Evolutionary conservation across 176 grass and related monocot genomes (phyloP).

Genomic region (Cenchrus fungigraminus): DNA sequence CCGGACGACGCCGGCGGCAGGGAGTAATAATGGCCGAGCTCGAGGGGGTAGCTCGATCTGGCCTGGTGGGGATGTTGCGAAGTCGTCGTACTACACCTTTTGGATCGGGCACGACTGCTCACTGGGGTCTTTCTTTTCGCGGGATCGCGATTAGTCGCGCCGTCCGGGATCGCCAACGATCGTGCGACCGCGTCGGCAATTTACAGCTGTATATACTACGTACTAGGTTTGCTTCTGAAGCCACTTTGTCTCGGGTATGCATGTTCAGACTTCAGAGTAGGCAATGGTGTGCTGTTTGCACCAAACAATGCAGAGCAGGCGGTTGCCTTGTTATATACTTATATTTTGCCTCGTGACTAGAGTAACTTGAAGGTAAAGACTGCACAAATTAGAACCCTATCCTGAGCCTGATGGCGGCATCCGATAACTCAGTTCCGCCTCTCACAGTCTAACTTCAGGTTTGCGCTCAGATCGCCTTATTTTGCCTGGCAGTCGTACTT

Average conservation of each 20-base stretch:
- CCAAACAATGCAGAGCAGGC: background rate
- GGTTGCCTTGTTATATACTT: background rate
- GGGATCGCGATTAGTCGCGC: constrained; percentile 12
- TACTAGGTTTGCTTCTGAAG: background rate
- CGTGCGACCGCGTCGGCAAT: background rate
- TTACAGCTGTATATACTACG: background rate
- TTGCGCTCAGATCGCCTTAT: too few species aligned
- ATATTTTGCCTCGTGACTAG: background rate
- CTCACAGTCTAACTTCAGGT: too few species aligned
- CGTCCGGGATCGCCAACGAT: background rate
- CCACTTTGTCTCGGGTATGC: background rate
- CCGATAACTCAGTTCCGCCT: too few species aligned
- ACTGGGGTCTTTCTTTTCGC: background rate
- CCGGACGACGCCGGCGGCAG: background rate
- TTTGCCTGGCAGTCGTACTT: too few species aligned
- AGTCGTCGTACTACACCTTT: background rate
- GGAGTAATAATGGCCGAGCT: constrained; percentile 3
- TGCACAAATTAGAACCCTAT: too few species aligned
- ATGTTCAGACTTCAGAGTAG: background rate
- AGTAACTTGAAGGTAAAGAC: constrained; percentile 17
- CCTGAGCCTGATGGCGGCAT: too few species aligned
- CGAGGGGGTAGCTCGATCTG: background rate
- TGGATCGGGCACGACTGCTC: background rate
- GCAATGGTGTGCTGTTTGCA: background rate
- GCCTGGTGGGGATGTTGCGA: background rate